Conservation (phyloP, 441 rosid species). For the Sinapis alba region DNA sequence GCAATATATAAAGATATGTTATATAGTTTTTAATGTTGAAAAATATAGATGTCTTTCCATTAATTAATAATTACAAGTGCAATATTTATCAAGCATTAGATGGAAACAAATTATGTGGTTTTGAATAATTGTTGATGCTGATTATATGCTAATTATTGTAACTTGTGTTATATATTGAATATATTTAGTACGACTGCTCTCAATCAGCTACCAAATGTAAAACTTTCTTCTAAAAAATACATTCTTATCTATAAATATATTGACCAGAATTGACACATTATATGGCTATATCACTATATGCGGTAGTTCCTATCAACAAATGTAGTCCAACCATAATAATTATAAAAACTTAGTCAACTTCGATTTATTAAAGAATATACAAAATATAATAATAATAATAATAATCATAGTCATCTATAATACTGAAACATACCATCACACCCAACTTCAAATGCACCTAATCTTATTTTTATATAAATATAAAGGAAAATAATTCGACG, state of each 20-base stretch:
- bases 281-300: neutral
- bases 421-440: conserved; percentile 29
- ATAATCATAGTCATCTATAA: neutral
- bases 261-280: neutral
- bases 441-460: neutral
- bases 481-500: conserved; percentile 13
- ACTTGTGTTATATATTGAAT: neutral
- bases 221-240: neutral
- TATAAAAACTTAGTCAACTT: conserved; percentile 2
- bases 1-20: neutral
- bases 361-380: neutral
- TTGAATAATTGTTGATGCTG: conserved; percentile 13
- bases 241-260: neutral
- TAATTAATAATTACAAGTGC: conserved; percentile 13
- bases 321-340: neutral
- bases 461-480: neutral
- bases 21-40: neutral
- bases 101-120: conserved; percentile 18
- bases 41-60: neutral
- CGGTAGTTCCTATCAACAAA: too few species aligned
- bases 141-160: neutral
- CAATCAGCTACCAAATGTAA: neutral
- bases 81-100: conserved; percentile 7
- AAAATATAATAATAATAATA: too few species aligned
- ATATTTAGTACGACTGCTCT: neutral